Evolutionary conservation across 2,329 filamentous ascomycete genomes (phyloP).

Genomic region (Venturia effusa): DNA sequence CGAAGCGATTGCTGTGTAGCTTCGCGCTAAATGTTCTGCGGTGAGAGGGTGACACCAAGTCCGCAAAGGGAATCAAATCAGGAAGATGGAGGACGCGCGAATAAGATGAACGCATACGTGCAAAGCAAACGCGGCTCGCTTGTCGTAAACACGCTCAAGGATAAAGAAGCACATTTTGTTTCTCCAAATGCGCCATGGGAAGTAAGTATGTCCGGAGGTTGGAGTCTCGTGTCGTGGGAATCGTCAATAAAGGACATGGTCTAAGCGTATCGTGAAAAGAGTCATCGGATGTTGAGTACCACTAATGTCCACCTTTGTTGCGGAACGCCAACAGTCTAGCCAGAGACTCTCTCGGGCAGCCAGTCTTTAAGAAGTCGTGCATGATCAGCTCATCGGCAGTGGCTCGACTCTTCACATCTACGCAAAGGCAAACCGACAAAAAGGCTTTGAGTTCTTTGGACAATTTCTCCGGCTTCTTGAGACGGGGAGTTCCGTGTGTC

Average conservation of each 20-base stretch:
- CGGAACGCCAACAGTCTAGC: constrained; percentile 76
- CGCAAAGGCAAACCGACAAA: constrained; percentile 89
- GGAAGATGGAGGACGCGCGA: background rate
- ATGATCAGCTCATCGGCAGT: constrained; percentile 80
- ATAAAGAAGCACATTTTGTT: background rate
- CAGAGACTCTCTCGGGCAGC: constrained; percentile 72
- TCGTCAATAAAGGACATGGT: background rate
- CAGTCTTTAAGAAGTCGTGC: constrained; percentile 90
- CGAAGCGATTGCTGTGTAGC: background rate
- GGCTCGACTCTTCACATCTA: constrained; percentile 89
- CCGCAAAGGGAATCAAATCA: background rate
- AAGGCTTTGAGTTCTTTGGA: constrained; percentile 98
- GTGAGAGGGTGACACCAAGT: background rate
- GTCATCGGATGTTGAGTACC: background rate
- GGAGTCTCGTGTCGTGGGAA: background rate
- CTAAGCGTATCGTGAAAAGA: background rate
- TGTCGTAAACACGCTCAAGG: background rate
- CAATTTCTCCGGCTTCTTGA: constrained; percentile 97
- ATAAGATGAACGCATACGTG: background rate
- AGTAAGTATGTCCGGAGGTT: background rate
- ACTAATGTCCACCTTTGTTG: constrained; percentile 47
- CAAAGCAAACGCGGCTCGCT: background rate
- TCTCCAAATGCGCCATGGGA: background rate
- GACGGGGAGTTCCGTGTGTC: constrained; percentile 88
- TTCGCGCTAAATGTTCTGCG: background rate